Evolutionary conservation across 2,329 filamentous ascomycete genomes (phyloP).

Genomic region (Aureobasidium sp.): DNA sequence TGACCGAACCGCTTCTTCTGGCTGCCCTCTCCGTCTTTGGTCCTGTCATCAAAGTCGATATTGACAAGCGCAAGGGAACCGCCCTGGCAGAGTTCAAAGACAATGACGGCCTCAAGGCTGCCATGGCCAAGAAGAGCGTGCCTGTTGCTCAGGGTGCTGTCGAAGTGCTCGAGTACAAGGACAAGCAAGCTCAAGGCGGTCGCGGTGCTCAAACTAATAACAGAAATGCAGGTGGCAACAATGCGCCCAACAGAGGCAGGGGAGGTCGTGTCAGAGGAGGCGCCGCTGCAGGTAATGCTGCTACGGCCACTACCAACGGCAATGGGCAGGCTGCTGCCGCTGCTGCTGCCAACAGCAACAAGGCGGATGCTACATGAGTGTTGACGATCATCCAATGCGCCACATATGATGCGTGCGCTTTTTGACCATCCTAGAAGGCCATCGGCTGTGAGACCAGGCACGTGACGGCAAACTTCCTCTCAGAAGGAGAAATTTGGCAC

Average conservation of each 20-base stretch:
- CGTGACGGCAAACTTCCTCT: too few relatives aligned
- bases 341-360: not conserved
- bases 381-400: not conserved
- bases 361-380: conserved; percentile 12
- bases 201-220: conserved; percentile 19
- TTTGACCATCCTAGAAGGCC: not conserved
- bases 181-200: conserved; percentile 29
- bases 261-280: conserved; percentile 17
- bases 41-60: conserved; percentile 70
- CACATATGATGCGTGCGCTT: not conserved
- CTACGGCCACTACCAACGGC: conserved; percentile 16
- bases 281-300: conserved; percentile 9
- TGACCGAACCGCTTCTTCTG: conserved; percentile 74
- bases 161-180: conserved; percentile 76
- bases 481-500: too few relatives aligned
- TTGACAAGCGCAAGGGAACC: conserved; percentile 91
- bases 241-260: conserved; percentile 11
- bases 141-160: conserved; percentile 78
- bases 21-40: conserved; percentile 70
- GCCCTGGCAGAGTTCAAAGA: conserved; percentile 86
- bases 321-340: not conserved
- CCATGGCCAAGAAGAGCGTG: conserved; percentile 74
- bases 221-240: not conserved
- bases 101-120: conserved; percentile 64
- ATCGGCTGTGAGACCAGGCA: too few relatives aligned